A percentile compares a stretch with the other conserved stretches of the same genome.
These are phyloP conservation scores for Pyricularia sp. DNA, from an alignment of 2,329 filamentous ascomycete genomes.

Conservation along the genomic window DNA sequence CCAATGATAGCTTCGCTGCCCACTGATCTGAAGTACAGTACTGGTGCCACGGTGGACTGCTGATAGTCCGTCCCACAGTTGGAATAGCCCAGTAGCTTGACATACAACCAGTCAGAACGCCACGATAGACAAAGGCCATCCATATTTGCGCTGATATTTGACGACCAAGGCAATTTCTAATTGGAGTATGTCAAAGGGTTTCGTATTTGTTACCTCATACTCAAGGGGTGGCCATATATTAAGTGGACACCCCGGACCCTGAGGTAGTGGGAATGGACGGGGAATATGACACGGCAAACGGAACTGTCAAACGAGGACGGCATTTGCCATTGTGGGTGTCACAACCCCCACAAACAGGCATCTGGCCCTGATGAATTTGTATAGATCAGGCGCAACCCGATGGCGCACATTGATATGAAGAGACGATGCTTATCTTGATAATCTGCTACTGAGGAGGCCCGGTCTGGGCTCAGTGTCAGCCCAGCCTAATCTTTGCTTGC, in stretches of 20 bases:
- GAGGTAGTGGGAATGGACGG: background rate
- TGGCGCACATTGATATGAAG: background rate
- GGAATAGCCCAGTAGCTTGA: background rate
- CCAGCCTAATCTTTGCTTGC: background rate
- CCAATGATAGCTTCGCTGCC: background rate
- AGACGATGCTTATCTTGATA: background rate
- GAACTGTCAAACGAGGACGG: background rate
- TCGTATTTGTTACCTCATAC: background rate
- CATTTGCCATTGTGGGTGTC: background rate
- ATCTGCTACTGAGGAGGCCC: background rate
- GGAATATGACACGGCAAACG: background rate
- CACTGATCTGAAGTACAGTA: background rate
- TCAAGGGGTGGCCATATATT: background rate
- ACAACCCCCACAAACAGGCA: background rate
- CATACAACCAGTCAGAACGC: background rate
- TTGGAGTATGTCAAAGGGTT: background rate
- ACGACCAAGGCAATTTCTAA: background rate
- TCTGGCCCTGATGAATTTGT: background rate
- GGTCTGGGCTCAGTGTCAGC: background rate
- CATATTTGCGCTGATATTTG: background rate
- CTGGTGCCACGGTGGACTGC: background rate
- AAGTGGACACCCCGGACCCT: background rate
- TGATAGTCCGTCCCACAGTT: background rate
- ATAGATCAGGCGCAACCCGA: background rate
- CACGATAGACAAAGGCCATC: background rate